These are phyloP conservation scores for Excoecaria agallocha DNA, from an alignment of 345 rosid species.

Conservation along the genomic window DNA sequence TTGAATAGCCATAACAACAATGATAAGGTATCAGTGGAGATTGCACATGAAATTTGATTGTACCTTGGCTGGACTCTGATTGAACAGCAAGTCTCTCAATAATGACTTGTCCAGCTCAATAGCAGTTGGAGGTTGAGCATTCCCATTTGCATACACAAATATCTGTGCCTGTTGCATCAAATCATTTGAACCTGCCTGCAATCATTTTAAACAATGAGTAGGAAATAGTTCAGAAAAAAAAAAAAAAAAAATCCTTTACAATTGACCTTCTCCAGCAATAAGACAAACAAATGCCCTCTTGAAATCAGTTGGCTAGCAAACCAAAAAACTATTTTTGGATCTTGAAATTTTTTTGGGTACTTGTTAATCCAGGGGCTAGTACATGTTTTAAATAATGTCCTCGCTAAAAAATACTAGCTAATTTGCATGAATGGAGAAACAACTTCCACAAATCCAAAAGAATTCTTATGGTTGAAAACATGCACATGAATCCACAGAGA, in stretches of 20 bases:
- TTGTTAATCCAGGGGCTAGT: not conserved
- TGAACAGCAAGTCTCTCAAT: conserved; percentile 67
- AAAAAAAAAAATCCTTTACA: not conserved
- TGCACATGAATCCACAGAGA: not conserved
- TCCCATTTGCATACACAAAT: conserved; percentile 81
- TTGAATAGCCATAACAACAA: not conserved
- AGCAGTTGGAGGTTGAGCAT: conserved; percentile 75
- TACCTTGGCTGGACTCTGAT: conserved; percentile 89
- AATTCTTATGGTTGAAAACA: not conserved
- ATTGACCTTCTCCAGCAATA: not conserved
- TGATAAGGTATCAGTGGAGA: not conserved
- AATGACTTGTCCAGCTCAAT: conserved; percentile 81
- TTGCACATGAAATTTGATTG: not conserved
- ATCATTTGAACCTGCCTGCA: conserved; percentile 68
- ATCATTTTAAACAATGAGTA: conserved; percentile 11
- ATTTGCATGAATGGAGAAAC: not conserved
- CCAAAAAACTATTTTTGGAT: not conserved
- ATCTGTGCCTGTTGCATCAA: conserved; percentile 71
- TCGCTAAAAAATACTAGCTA: not conserved
- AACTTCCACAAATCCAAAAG: not conserved
- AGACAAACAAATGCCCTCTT: conserved; percentile 7
- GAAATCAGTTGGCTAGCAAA: not conserved
- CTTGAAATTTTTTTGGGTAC: not conserved
- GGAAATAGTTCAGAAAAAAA: not conserved
- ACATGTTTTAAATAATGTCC: not conserved